phyloP scores from a whole-genome alignment of 106 monocot species.

The Phalaenopsis equestris region DNA sequence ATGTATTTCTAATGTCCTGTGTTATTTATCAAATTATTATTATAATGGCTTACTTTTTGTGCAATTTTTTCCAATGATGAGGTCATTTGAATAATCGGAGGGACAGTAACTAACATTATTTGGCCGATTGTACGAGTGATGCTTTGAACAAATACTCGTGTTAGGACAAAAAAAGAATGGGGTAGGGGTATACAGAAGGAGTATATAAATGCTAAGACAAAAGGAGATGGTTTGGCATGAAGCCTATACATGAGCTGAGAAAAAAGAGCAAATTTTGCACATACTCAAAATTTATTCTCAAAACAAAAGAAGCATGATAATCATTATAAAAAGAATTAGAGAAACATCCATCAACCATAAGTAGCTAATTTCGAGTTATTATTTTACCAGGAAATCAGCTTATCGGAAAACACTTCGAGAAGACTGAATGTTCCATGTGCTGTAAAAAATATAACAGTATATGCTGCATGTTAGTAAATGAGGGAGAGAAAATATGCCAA shows the following conservation, averaged over 20 bases:
- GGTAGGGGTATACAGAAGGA: too few relatives aligned
- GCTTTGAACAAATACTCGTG: too few relatives aligned
- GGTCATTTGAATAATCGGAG: too few relatives aligned
- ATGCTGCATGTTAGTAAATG: background rate
- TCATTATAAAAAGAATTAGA: background rate
- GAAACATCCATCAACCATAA: background rate
- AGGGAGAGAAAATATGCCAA: background rate
- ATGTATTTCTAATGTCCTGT: too few relatives aligned
- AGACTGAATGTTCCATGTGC: constrained; percentile 48
- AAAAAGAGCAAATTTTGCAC: background rate
- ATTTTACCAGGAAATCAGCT: constrained; percentile 35
- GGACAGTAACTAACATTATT: too few relatives aligned
- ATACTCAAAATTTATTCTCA: background rate
- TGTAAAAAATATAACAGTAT: constrained; percentile 12
- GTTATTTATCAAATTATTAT: too few relatives aligned
- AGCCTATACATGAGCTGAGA: background rate
- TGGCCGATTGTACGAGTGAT: too few relatives aligned
- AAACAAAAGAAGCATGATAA: background rate
- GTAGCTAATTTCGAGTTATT: background rate
- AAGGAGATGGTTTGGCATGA: background rate
- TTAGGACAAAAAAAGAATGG: too few relatives aligned
- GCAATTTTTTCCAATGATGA: too few relatives aligned
- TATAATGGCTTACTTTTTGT: too few relatives aligned
- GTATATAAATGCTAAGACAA: background rate
- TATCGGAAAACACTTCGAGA: constrained; percentile 42